Conservation (phyloP, 1,284 basidiomycete genomes). For the Pascua guehoae region DNA sequence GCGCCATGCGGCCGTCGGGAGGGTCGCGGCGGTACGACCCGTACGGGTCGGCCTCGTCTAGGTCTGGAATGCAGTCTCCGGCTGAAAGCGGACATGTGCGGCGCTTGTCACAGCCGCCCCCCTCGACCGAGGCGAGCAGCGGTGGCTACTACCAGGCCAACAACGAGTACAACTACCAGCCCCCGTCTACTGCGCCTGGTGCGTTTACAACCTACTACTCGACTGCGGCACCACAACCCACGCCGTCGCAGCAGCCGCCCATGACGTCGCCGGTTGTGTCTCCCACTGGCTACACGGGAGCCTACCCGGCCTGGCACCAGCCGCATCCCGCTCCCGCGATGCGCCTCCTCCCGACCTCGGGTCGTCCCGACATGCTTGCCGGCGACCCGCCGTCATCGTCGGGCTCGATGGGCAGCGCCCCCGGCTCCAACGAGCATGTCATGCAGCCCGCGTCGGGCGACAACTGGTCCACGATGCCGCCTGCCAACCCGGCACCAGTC, state of each 20-base stretch:
- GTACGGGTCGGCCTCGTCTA: slow-evolving; percentile 3
- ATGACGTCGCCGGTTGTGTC: slow-evolving; percentile 18
- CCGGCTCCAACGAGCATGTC: slow-evolving; percentile 3
- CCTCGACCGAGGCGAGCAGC: slow-evolving; percentile 3
- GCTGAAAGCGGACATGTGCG: slow-evolving; percentile 13
- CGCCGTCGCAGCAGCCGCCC: slow-evolving; percentile 7
- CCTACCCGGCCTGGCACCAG: slow-evolving; percentile 15
- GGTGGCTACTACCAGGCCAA: slow-evolving; percentile 7
- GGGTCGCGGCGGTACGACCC: slow-evolving; percentile 18
- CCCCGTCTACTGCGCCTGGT: slow-evolving; percentile 17
- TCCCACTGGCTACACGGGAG: slow-evolving; percentile 3
- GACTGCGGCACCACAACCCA: not conserved
- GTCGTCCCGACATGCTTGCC: slow-evolving; percentile 9
- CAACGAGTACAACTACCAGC: slow-evolving; percentile 21
- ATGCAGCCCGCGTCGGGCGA: not conserved
- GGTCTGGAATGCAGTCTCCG: not conserved
- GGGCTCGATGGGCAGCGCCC: slow-evolving; percentile 16
- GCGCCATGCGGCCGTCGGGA: slow-evolving; percentile 9
- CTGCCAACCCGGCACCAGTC: not conserved
- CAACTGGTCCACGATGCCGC: no score
- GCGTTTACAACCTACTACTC: slow-evolving; percentile 14
- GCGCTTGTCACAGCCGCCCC: slow-evolving; percentile 16
- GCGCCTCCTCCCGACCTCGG: slow-evolving; percentile 8
- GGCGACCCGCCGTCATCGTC: slow-evolving; percentile 17
- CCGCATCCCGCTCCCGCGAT: slow-evolving; percentile 4